These are phyloP conservation scores for Ceratocystis cacaofunesta DNA, from an alignment of 2,329 filamentous ascomycete species.

Conservation along the genomic window DNA sequence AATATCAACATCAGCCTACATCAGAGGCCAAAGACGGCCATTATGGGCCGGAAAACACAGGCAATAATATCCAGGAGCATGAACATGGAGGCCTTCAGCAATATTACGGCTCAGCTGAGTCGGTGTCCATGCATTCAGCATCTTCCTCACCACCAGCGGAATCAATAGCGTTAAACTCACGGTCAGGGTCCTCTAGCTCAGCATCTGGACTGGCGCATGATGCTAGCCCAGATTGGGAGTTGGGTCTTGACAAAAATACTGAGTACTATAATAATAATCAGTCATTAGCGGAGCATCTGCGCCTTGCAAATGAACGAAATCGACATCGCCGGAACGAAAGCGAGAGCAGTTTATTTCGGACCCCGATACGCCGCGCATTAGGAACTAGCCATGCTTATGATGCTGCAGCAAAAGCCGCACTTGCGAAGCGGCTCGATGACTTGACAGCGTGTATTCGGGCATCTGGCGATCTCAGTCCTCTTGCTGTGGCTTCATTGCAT, in stretches of 20 bases:
- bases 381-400: conserved; percentile 16
- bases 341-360: conserved; percentile 8
- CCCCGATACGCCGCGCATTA: conserved; percentile 13
- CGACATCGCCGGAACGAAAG: conserved; percentile 10
- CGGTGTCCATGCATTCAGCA: neutral
- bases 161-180: neutral
- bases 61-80: neutral
- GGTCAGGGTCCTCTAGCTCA: neutral
- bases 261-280: neutral
- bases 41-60: neutral
- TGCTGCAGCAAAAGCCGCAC: conserved; percentile 14
- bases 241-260: neutral
- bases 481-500: conserved; percentile 14
- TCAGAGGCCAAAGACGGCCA: neutral
- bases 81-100: neutral
- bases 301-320: conserved; percentile 3
- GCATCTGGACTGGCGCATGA: neutral
- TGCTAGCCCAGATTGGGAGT: neutral
- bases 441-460: conserved; percentile 12
- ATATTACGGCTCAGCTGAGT: neutral
- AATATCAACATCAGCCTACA: neutral
- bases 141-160: neutral
- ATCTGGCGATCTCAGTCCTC: conserved; percentile 11
- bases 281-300: conserved; percentile 6
- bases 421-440: conserved; percentile 15